Evolutionary conservation across 73 alveolate genomes (phyloP).

Genomic region (Symbiodinium pilosum): DNA sequence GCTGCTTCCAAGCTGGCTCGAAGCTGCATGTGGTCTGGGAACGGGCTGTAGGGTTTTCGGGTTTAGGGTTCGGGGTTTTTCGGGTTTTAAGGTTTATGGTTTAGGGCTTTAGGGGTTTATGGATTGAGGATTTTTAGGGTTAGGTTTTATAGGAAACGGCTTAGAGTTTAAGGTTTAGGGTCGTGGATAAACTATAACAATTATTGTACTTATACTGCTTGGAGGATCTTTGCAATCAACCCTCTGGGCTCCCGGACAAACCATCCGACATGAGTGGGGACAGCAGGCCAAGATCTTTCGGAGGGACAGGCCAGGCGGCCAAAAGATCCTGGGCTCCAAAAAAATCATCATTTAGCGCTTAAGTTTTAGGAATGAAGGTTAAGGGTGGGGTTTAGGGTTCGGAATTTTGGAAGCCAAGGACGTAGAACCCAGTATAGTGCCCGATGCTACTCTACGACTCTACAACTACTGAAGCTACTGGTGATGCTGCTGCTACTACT

Average conservation of each 20-base stretch:
- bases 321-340: neutral
- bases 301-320: neutral
- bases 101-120: no score
- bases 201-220: neutral
- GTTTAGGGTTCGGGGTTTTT: no score
- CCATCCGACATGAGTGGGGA: conserved; percentile 5
- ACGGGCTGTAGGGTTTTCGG: neutral
- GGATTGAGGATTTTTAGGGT: no score
- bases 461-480: no score
- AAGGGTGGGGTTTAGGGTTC: no score
- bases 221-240: neutral
- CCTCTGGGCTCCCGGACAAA: neutral
- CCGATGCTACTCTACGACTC: no score
- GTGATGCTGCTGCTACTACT: no score
- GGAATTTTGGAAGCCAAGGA: no score
- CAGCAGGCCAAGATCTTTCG: conserved; percentile 12
- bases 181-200: neutral
- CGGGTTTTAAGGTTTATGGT: no score
- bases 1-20: conserved; percentile 1
- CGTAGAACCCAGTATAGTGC: no score
- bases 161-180: no score
- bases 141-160: no score
- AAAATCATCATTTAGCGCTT: neutral
- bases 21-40: conserved; percentile 8
- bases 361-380: neutral